Evolutionary conservation across 2,329 filamentous ascomycete genomes (phyloP), one percentile per base, ranked within the genome.

Genomic region (Dendrostoma leiphaemia): DNA sequence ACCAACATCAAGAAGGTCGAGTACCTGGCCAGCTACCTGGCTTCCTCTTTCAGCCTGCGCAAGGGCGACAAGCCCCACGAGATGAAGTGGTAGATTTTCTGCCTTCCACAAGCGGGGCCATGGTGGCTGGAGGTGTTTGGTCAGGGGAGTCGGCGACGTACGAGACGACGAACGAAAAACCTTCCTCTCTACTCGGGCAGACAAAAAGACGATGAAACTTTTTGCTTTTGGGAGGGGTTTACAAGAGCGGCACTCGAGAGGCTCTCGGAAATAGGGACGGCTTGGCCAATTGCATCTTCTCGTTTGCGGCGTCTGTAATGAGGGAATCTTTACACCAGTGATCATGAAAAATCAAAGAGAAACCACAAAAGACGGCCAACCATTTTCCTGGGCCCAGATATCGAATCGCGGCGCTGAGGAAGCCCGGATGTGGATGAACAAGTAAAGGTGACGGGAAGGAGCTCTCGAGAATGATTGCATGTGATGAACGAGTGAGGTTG

Each of bases 61-160:
- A 97, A 92, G 84, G 94, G 94, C 73, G 93, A 99, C 85, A 92
- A 93, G 88, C 94, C 94, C 80, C 94, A 99, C 83, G 90, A 96
- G 87, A 97, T 99, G 94, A 90, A 90, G 81, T 99, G 93, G 86
- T 99, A 97, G 80, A 85, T 57, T 31, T 37, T 43, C 37, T 31
- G 19, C 44, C 19, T 51, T 15, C 48, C 43, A 37, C 40, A 40
- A 47, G 51, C n/a, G 46, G 35, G 24, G 37, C 48, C 48, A 34
- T 51, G 47, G 26, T 49, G 45, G 34, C 28, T 46, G 28, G 44
- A 34, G 31, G 32, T 21, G n/a, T 51, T 35, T 23, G 40, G 32
- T 45, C 48, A 26, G 60, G 54, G 46, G 38, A 35, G 51, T 45
- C 53, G 56, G 57, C 53, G 58, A 60, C 48, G 58, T 55, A 60